phyloP scores from a whole-genome alignment of 257 asterid species.

The Nicotiana benthamiana region DNA sequence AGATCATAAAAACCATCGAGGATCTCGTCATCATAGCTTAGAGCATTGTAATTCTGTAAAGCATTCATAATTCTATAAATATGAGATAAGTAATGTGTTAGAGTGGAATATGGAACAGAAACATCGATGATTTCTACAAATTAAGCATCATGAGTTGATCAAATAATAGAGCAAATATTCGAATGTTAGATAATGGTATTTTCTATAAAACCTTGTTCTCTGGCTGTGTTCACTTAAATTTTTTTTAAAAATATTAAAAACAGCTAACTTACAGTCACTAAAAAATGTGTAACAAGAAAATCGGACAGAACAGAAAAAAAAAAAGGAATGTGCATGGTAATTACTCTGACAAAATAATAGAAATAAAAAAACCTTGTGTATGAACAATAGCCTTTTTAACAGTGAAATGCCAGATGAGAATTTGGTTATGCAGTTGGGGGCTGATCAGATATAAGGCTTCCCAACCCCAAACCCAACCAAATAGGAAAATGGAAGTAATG shows the following conservation, averaged over 20 bases:
- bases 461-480: no score
- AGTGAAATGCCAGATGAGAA: no score
- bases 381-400: no score
- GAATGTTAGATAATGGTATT: no score
- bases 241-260: no score
- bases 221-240: background rate
- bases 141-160: background rate
- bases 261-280: background rate
- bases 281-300: background rate
- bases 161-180: background rate
- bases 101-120: conserved; percentile 20
- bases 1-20: conserved; percentile 93
- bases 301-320: background rate
- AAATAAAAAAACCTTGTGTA: no score
- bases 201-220: background rate
- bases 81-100: conserved; percentile 53
- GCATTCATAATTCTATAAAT: conserved; percentile 64
- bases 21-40: conserved; percentile 88
- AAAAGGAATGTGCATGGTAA: background rate
- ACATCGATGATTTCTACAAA: background rate
- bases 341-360: background rate
- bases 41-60: conserved; percentile 96
- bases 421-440: no score
- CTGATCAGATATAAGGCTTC: no score
- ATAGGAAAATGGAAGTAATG: no score